Evolutionary conservation across 2,329 filamentous ascomycete species (phyloP), one percentile per base, ranked within the genome.

Genomic region (Cercospora beticola): DNA sequence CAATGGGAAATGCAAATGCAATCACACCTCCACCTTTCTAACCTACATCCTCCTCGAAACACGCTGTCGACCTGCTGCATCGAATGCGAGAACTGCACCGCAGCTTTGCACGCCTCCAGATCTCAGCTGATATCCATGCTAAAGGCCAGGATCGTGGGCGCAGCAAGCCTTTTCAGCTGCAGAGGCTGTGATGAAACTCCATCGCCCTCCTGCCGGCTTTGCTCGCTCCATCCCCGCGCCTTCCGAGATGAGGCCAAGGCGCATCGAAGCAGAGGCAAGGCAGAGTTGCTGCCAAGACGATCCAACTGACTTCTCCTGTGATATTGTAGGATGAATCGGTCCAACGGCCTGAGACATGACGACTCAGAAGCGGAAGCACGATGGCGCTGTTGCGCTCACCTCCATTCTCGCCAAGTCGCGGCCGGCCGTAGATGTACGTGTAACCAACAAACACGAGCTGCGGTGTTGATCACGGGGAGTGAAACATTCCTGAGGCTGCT

Each of bases 401-500:
- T 56, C 26, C 43, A 56, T 54, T 56, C 46, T 64, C 62, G 62
- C 62, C 62, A 64, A 56, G 62, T 21, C 28, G 18, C 62, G 18
- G 26, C 10, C 43, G 40, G 40, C 54, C 28, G 23, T 49, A n/a
- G 3, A 40, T 40, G 16, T 9, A 16, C 31, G 62, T 56, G 62
- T 54, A 63, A 54, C 60, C 18, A 8, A 52, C 30, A 18, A 16
- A 64, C 49, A 40, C 62, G 62, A 64, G 62, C 46, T 54, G 43
- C 49, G 49, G 16, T 36, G 46, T 28, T 52, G 46, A 64, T 64
- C 46, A 57, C 62, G 62, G 56, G 56, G 46, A 64, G 12, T 54
- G 43, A 64, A 64, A 64, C 62, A 64, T 64, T 64, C 62, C 62
- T 40, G 46, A 64, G 28, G 46, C 31, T 49, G 62, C 56, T 36